Conservation (phyloP, 192 early-diverging fungal genomes). For the Mortierella hygrophila region DNA sequence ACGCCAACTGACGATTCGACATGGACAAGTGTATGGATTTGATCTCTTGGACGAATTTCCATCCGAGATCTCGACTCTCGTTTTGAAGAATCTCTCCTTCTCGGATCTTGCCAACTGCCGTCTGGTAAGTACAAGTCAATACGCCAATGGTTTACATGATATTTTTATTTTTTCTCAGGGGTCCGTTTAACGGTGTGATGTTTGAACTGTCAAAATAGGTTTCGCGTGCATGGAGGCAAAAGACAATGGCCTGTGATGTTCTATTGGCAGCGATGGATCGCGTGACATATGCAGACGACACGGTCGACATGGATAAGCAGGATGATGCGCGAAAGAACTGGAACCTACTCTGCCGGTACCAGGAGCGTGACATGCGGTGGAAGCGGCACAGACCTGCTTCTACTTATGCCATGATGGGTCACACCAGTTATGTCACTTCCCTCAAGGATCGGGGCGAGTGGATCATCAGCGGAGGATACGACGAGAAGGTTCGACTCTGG, state of each 20-base stretch:
- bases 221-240: slow-evolving; percentile 26
- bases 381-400: slow-evolving; percentile 21
- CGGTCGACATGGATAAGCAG: background rate
- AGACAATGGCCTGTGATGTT: slow-evolving; percentile 13
- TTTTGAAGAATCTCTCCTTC: slow-evolving; percentile 28
- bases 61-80: background rate
- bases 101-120: slow-evolving; percentile 37
- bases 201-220: slow-evolving; percentile 15
- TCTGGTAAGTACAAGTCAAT: slow-evolving; percentile 14
- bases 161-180: background rate
- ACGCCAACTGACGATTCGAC: slow-evolving; percentile 7
- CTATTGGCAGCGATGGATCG: slow-evolving; percentile 7
- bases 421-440: slow-evolving; percentile 43
- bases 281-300: slow-evolving; percentile 18
- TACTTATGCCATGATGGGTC: slow-evolving; percentile 20
- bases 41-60: slow-evolving; percentile 33
- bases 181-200: no score
- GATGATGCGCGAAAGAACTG: slow-evolving; percentile 26
- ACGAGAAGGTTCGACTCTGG: slow-evolving; percentile 55
- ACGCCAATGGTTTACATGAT: background rate
- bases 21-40: slow-evolving; percentile 35
- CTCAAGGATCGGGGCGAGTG: slow-evolving; percentile 28
- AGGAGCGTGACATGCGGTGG: slow-evolving; percentile 41
- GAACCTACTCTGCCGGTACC: slow-evolving; percentile 42
- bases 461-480: slow-evolving; percentile 54